Base-by-base conservation (phyloP, 2,329 filamentous ascomycete genomes). In the Apiospora marii region DNA sequence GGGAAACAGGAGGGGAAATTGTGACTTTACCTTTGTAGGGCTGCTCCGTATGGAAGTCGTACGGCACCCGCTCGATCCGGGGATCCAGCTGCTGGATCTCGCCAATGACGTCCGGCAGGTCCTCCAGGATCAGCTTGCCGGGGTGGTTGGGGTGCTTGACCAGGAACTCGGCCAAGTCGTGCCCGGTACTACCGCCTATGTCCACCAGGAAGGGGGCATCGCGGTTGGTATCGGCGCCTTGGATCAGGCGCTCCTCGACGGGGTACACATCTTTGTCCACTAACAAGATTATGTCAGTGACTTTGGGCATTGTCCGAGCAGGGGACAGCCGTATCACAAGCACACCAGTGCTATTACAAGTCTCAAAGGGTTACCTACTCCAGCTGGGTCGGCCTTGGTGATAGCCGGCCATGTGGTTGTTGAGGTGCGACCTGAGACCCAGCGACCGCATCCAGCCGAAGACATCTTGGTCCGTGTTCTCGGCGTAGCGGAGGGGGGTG, bases 1-100 rank as follows among this genome's bases (percentile, higher is more conserved):
- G 34, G 51, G 48, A 34, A 12, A 10, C 24, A 24, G 16, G 10
- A 6, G 22, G 10, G 6, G 24, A 14, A 16, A 24, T 1, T 5
- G 13, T 22, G 77, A 8, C 10, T 19, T 64, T 10, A 70, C 83
- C 83, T 73, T 85, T 84, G 10, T 88, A 74, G 0, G 83, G 85
- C 73, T 88, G 85, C 69, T 83, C 81, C 0, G 79, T 84, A 70
- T 83, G 83, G 71, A 88, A 88, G 74, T 88, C 83, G 72, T 88
- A 81, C 2, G 76, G 77, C 79, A 86, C 82, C 6, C 74, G 37
- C 37, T 41, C 77, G 49, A 85, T 83, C 10, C 71, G 71, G 1
- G 34, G 12, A 43, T 80, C 77, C 48, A 79, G 74, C 0, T 80
- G 44, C 27, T 77, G 74, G 12, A 81, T 79, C 49, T 49, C 73